Conservation (phyloP, 352 stramenopile species). For the Phytophthora agathidicida region DNA sequence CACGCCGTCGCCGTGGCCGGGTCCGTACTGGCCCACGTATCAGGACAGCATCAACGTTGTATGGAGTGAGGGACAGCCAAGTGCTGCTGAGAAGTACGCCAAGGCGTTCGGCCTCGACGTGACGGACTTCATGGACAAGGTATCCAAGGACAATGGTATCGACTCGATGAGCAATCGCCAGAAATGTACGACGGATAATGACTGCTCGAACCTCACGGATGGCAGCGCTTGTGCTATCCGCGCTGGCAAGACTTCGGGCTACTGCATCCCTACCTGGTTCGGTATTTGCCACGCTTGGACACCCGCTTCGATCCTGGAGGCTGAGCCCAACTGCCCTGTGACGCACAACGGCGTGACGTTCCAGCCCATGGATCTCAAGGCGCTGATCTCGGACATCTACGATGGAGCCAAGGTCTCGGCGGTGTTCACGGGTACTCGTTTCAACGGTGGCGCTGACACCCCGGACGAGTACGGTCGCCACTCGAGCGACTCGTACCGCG, state of each 20-base stretch:
- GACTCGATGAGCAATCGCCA: conserved; percentile 23
- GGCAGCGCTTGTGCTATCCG: conserved; percentile 34
- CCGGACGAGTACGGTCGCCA: conserved; percentile 48
- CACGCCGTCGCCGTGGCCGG: conserved; percentile 26
- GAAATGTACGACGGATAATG: conserved; percentile 31
- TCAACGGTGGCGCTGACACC: conserved; percentile 19
- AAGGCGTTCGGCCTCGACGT: conserved; percentile 42
- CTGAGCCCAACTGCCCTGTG: conserved; percentile 41
- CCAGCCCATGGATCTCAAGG: conserved; percentile 47
- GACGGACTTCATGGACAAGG: conserved; percentile 38
- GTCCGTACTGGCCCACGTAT: conserved; percentile 60
- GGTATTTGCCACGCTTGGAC: conserved; percentile 50
- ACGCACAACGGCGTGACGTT: conserved; percentile 43
- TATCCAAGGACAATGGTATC: conserved; percentile 44
- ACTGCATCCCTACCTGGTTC: conserved; percentile 49
- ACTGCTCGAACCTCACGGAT: conserved; percentile 29
- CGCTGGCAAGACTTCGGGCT: conserved; percentile 25
- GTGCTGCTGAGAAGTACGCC: conserved; percentile 56
- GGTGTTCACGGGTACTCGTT: conserved; percentile 43
- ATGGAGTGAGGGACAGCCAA: conserved; percentile 37
- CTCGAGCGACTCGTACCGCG: conserved; percentile 31
- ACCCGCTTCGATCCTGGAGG: conserved; percentile 35
- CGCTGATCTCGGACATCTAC: conserved; percentile 39
- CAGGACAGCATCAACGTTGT: conserved; percentile 66
- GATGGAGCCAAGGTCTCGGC: conserved; percentile 25